These are phyloP conservation scores for Salix koriyanagi DNA, from an alignment of 345 rosid genomes.

Conservation along the genomic window DNA sequence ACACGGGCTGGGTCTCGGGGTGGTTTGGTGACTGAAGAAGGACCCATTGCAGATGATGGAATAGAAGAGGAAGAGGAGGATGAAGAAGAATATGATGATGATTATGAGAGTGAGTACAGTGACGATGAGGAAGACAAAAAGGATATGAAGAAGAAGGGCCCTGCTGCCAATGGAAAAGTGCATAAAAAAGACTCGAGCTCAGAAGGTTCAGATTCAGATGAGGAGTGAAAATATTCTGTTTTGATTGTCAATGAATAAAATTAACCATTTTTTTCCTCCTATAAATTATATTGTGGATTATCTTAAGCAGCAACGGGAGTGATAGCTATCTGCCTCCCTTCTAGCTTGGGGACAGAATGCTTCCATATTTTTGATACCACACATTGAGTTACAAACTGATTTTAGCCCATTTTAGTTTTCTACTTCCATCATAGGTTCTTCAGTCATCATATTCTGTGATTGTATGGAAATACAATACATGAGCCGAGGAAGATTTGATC, in stretches of 20 bases:
- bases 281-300: neutral
- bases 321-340: neutral
- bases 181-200: conserved; percentile 52
- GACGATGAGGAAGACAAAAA: conserved; percentile 81
- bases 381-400: neutral
- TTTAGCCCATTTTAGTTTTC: neutral
- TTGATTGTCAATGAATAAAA: conserved; percentile 15
- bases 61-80: conserved; percentile 88
- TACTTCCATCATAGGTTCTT: too few relatives aligned
- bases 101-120: conserved; percentile 91
- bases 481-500: too few relatives aligned
- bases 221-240: conserved; percentile 41
- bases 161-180: conserved; percentile 47
- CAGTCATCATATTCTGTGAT: neutral
- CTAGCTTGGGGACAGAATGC: neutral
- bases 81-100: conserved; percentile 81
- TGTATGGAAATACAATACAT: too few relatives aligned
- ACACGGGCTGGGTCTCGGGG: conserved; percentile 80
- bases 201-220: conserved; percentile 68
- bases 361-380: neutral
- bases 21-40: conserved; percentile 62
- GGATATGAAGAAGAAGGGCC: conserved; percentile 56
- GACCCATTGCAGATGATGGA: conserved; percentile 70
- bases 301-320: neutral
- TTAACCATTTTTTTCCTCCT: neutral